Evolutionary conservation across 2,329 filamentous ascomycete species (phyloP).

Genomic region (Colletotrichum sp.): DNA sequence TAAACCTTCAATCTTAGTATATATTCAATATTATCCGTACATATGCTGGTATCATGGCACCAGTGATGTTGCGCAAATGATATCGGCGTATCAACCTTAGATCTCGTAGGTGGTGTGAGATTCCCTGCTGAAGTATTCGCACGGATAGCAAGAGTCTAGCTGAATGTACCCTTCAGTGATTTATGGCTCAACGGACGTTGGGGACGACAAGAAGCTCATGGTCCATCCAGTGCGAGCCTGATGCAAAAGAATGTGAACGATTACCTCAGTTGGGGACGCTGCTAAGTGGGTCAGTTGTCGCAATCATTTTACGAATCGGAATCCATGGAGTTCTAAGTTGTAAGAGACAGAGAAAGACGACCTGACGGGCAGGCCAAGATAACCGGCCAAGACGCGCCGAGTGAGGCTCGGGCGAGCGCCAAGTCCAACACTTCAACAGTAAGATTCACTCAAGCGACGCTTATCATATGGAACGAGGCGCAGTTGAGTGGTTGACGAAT

Average conservation of each 20-base stretch:
- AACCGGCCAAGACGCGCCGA: background rate
- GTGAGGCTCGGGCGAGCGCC: background rate
- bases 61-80: background rate
- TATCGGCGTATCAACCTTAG: background rate
- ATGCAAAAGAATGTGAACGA: background rate
- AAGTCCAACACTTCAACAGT: background rate
- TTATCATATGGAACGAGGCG: background rate
- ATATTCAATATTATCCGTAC: background rate
- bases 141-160: background rate
- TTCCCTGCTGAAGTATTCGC: background rate
- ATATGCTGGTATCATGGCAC: background rate
- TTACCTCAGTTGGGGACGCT: background rate
- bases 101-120: accelerated
- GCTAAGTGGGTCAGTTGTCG: background rate
- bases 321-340: background rate
- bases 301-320: background rate
- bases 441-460: background rate
- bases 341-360: background rate
- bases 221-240: background rate
- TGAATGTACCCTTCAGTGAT: accelerated
- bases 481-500: background rate
- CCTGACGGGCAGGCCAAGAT: background rate
- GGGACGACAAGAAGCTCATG: background rate
- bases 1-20: background rate
- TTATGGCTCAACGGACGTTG: background rate